Conservation (phyloP, 441 rosid genomes). For the Populus trichocarpa region DNA sequence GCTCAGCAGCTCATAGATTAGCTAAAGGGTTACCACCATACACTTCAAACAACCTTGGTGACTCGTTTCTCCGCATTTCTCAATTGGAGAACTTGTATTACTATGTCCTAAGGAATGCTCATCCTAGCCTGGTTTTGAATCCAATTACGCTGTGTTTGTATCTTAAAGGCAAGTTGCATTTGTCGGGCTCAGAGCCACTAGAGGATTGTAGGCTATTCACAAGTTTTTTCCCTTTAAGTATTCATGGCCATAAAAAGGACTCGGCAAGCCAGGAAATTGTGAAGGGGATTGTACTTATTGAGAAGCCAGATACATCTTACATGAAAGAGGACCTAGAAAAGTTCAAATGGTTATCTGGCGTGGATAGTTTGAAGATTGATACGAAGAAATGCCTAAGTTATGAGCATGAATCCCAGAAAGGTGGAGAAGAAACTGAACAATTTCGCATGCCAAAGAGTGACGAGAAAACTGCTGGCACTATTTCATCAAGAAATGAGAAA, state of each 20-base stretch:
- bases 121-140: constrained; percentile 32
- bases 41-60: constrained; percentile 44
- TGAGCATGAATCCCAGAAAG: constrained; percentile 20
- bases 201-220: constrained; percentile 38
- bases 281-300: constrained; percentile 58
- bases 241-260: constrained; percentile 51
- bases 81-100: constrained; percentile 52
- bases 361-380: constrained; percentile 43
- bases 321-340: constrained; percentile 36
- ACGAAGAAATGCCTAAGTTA: constrained; percentile 30
- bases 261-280: constrained; percentile 36
- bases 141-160: constrained; percentile 35
- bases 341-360: constrained; percentile 44
- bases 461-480: constrained; percentile 15
- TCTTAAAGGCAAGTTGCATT: constrained; percentile 39
- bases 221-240: constrained; percentile 39
- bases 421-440: constrained; percentile 21
- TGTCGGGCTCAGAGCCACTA: constrained; percentile 24
- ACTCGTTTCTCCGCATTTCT: constrained; percentile 41
- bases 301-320: constrained; percentile 39
- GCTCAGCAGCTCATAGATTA: constrained; percentile 50
- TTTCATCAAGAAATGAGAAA: constrained; percentile 15
- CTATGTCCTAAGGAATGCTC: constrained; percentile 42
- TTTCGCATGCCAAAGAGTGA: constrained; percentile 9
- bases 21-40: constrained; percentile 49